Base-by-base conservation (phyloP, 2,329 filamentous ascomycete species). In the Exophiala lecanii-corni region DNA sequence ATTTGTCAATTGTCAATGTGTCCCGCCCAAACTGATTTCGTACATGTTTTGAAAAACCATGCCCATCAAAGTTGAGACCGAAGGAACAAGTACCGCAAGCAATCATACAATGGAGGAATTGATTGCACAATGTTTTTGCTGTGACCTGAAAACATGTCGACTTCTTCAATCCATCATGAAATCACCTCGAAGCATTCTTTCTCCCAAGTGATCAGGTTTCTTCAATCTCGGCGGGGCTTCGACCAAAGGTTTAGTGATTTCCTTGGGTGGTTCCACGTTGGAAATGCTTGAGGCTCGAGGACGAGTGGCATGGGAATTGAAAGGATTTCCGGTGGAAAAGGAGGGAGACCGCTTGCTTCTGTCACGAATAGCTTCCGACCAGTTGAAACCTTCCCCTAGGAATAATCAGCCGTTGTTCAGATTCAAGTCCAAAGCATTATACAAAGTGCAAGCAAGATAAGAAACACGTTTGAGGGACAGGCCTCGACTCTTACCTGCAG, bases 101-200 rank as follows among this genome's bases (percentile, higher is more conserved):
- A n/a, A n/a, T n/a, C n/a, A n/a, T n/a, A n/a, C n/a, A n/a, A n/a
- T n/a, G n/a, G n/a, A n/a, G n/a, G n/a, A n/a, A n/a, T n/a, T n/a
- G n/a, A n/a, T n/a, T n/a, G n/a, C n/a, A n/a, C n/a, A n/a, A n/a
- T n/a, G n/a, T n/a, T n/a, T 32, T 28, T 32, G 30, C 30, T 32
- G 30, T 32, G 17, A 32, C 30, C 12, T 32, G 26, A 23, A 23
- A 15, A n/a, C 36, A 38, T 15, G n/a, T n/a, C n/a, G n/a, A n/a
- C n/a, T n/a, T 26, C 9, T 12, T 53, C 41, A 57, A 36, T 57
- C 55, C 55, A 57, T 57, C 89, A 97, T 96, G 59, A 98, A 97
- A 61, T 98, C 92, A 34, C 91, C 92, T 70, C 95, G 92, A 55
- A 98, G 76, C 58, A 98, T 97, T 55, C 94, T 81, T 75, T 98